These are phyloP conservation scores for Penicillium sp. DNA, from an alignment of 2,329 filamentous ascomycete species.

Conservation along the genomic window DNA sequence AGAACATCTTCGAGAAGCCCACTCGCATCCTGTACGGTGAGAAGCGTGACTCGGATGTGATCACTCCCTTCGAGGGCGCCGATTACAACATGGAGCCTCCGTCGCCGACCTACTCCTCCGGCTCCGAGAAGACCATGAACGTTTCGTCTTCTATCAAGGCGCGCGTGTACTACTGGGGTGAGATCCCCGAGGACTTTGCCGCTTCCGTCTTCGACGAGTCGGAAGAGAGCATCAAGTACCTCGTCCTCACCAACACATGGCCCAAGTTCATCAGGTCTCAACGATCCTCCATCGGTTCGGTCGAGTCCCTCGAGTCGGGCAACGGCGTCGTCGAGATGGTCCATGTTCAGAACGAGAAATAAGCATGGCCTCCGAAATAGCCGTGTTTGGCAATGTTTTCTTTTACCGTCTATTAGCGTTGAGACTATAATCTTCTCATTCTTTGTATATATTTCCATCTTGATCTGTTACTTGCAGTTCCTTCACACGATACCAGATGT, in stretches of 20 bases:
- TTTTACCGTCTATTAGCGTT: not conserved
- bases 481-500: not conserved
- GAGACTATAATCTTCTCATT: not conserved
- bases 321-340: not conserved
- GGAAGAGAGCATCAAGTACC: slow-evolving; percentile 61
- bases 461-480: not conserved
- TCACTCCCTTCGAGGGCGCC: slow-evolving; percentile 34
- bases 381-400: not conserved
- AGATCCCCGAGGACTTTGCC: slow-evolving; percentile 49
- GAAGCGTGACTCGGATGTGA: slow-evolving; percentile 43
- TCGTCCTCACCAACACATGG: slow-evolving; percentile 69
- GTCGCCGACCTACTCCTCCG: slow-evolving; percentile 20
- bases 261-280: slow-evolving; percentile 37
- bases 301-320: not conserved
- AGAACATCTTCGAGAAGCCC: slow-evolving; percentile 56
- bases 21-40: slow-evolving; percentile 44
- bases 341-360: not conserved
- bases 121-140: slow-evolving; percentile 23
- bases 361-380: not conserved
- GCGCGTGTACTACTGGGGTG: slow-evolving; percentile 33
- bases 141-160: slow-evolving; percentile 24
- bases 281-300: slow-evolving; percentile 4
- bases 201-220: slow-evolving; percentile 58
- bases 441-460: not conserved
- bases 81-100: slow-evolving; percentile 23